Percentiles rank a stretch among this genome's conserved stretches.
Conservation (phyloP, 2,329 filamentous ascomycete genomes). For the Alternaria rosae region DNA sequence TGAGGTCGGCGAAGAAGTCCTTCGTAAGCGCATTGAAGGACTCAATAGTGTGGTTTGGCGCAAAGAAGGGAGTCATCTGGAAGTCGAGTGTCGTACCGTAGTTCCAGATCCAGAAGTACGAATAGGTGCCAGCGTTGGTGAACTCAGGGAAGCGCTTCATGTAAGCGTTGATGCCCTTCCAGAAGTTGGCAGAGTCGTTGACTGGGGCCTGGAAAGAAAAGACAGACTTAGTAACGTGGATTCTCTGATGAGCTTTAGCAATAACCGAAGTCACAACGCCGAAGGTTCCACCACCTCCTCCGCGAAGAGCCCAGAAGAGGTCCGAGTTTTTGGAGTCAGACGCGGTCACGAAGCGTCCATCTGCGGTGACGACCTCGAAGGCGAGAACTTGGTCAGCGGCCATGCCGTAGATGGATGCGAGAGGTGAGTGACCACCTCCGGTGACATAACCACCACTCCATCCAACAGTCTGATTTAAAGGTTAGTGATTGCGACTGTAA, state of each 20-base stretch:
- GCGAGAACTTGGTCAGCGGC: constrained; percentile 35
- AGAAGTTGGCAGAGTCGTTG: constrained; percentile 27
- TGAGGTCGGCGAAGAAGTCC: constrained; percentile 20
- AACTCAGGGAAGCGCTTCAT: constrained; percentile 24
- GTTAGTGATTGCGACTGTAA: neutral
- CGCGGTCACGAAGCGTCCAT: constrained; percentile 32
- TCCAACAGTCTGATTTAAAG: constrained; percentile 37
- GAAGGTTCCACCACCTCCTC: constrained; percentile 30
- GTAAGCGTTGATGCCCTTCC: constrained; percentile 20
- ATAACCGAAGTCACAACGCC: constrained; percentile 30
- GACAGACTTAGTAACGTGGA: constrained; percentile 32
- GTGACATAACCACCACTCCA: constrained; percentile 9
- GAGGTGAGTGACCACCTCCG: constrained; percentile 34
- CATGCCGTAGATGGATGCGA: constrained; percentile 28
- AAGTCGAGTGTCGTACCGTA: constrained; percentile 17
- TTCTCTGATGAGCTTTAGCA: constrained; percentile 27
- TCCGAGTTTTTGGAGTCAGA: constrained; percentile 22
- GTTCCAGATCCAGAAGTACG: constrained; percentile 26
- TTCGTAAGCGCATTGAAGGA: constrained; percentile 17
- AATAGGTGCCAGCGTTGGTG: constrained; percentile 26
- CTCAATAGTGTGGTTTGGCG: constrained; percentile 21
- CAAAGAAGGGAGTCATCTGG: constrained; percentile 27
- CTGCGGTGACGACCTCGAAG: constrained; percentile 33
- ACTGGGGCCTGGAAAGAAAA: constrained; percentile 31
- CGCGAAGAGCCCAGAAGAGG: constrained; percentile 26